These are phyloP conservation scores for Trichoderma gracile DNA, from an alignment of 2,329 filamentous ascomycete genomes.

Conservation along the genomic window DNA sequence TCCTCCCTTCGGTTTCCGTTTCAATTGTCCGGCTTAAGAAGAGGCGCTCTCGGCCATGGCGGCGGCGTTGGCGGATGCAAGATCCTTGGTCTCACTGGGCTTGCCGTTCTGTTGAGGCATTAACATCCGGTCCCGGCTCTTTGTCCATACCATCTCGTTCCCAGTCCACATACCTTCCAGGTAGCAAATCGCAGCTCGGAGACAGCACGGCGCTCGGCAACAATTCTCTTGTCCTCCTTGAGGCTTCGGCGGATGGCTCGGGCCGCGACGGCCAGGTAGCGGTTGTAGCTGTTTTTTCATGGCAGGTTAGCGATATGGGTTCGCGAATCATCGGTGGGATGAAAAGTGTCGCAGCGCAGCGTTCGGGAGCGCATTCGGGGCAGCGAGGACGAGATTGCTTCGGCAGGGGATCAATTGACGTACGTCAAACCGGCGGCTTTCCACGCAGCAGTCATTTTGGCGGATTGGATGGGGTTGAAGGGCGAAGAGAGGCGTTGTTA, in stretches of 20 bases:
- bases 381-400: not conserved
- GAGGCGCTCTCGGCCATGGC: slow-evolving; percentile 43
- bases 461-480: slow-evolving; percentile 43
- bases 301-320: slow-evolving; percentile 34
- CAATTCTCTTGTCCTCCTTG: slow-evolving; percentile 89
- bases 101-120: slow-evolving; percentile 78
- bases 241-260: slow-evolving; percentile 94
- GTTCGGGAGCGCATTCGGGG: not conserved
- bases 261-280: slow-evolving; percentile 93
- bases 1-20: slow-evolving; percentile 11
- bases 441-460: slow-evolving; percentile 96
- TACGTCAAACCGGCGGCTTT: slow-evolving; percentile 97
- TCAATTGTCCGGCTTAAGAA: slow-evolving; percentile 34
- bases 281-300: slow-evolving; percentile 83
- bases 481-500: slow-evolving; percentile 35
- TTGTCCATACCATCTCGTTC: not conserved
- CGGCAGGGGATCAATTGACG: slow-evolving; percentile 46
- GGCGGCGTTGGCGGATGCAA: slow-evolving; percentile 59
- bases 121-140: not conserved
- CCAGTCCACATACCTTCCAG: slow-evolving; percentile 72
- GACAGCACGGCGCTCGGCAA: slow-evolving; percentile 85
- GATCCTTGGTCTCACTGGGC: slow-evolving; percentile 79
- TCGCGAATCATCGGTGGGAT: slow-evolving; percentile 1
- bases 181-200: slow-evolving; percentile 88
- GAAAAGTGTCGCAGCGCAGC: slow-evolving; percentile 14